These are phyloP conservation scores for Furcasterigmium furcatum DNA, from an alignment of 2,329 filamentous ascomycete genomes.

Conservation along the genomic window DNA sequence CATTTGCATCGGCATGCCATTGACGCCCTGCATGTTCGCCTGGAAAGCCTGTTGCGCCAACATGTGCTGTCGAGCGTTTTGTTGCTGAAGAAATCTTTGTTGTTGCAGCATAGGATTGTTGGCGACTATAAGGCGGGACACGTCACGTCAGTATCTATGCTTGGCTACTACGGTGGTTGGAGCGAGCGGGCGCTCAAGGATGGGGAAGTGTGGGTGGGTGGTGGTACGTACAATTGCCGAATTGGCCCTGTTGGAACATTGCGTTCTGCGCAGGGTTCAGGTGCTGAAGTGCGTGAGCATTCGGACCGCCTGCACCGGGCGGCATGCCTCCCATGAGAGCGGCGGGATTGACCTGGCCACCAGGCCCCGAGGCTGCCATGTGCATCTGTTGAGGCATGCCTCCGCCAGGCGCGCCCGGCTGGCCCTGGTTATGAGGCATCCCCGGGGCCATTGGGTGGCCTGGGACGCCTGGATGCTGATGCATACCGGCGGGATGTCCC, in stretches of 20 bases:
- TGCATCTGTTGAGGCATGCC: conserved; percentile 69
- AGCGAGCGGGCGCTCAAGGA: neutral
- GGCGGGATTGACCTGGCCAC: conserved; percentile 68
- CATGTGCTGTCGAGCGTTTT: conserved; percentile 46
- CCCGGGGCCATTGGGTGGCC: conserved; percentile 62
- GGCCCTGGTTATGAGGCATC: conserved; percentile 66
- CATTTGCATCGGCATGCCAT: conserved; percentile 46
- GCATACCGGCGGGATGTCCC: conserved; percentile 70
- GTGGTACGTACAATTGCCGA: conserved; percentile 11
- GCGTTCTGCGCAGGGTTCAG: conserved; percentile 60
- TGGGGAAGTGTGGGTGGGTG: neutral
- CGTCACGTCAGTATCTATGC: neutral
- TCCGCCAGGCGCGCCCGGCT: conserved; percentile 63
- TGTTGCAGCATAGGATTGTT: conserved; percentile 42
- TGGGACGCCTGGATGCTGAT: conserved; percentile 64
- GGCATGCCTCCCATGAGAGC: conserved; percentile 77
- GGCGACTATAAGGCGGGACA: conserved; percentile 11
- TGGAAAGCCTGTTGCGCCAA: conserved; percentile 51
- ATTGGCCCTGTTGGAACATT: conserved; percentile 54
- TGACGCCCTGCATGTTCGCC: conserved; percentile 43
- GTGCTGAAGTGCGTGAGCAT: conserved; percentile 70
- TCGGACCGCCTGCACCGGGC: conserved; percentile 59
- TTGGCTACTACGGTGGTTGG: neutral
- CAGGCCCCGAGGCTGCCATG: conserved; percentile 70
- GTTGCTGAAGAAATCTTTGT: conserved; percentile 53